phyloP scores from a whole-genome alignment of 139 green algal species.

The Micractinium sp. region DNA sequence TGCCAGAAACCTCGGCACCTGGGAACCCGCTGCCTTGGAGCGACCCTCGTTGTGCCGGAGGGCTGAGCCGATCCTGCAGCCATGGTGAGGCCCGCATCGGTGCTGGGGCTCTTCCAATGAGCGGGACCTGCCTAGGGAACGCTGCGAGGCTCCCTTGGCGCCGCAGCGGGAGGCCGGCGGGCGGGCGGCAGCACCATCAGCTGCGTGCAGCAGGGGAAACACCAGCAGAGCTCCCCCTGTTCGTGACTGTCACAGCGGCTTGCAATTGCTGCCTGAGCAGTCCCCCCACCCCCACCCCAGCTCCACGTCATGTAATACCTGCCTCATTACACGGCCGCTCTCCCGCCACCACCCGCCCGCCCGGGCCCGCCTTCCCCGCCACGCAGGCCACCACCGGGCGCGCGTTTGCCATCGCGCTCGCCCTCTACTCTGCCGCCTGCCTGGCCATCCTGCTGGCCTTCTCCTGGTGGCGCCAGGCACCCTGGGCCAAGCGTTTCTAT shows the following conservation, averaged over 20 bases:
- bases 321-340: not conserved
- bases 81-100: not conserved
- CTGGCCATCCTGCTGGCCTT: not conserved
- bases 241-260: not conserved
- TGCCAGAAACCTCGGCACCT: not conserved
- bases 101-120: no score
- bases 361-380: not conserved
- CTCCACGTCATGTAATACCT: no score
- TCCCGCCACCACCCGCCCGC: not conserved
- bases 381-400: conserved; percentile 14
- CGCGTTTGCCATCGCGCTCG: conserved; percentile 15
- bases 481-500: not conserved
- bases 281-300: no score
- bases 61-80: not conserved
- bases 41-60: not conserved
- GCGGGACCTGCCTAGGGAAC: no score
- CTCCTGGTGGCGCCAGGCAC: not conserved
- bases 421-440: conserved; percentile 15
- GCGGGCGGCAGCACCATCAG: no score
- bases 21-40: no score
- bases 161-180: no score
- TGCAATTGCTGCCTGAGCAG: not conserved
- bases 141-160: no score
- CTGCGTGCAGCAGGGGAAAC: not conserved
- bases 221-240: not conserved